A percentile compares a stretch with the other conserved stretches of the same genome.
These are phyloP conservation scores for Cordyceps pruinosa DNA, from an alignment of 2,329 filamentous ascomycete genomes.

Conservation along the genomic window DNA sequence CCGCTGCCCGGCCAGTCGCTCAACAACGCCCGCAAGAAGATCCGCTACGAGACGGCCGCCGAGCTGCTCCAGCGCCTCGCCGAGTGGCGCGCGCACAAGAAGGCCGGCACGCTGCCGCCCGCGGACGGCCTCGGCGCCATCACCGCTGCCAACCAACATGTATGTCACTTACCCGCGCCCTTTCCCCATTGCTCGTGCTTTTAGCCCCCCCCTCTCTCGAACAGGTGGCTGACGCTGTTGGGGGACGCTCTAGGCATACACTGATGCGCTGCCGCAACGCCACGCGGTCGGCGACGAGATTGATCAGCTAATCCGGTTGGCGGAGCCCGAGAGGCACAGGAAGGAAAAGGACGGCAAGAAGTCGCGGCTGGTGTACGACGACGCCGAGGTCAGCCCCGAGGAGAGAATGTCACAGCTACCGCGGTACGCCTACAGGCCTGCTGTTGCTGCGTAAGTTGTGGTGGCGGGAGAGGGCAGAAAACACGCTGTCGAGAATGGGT, in stretches of 20 bases:
- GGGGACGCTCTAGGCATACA: not conserved
- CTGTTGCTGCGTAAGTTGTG: constrained; percentile 17
- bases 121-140: constrained; percentile 19
- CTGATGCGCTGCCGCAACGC: constrained; percentile 29
- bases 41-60: constrained; percentile 66
- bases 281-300: constrained; percentile 48
- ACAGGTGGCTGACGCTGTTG: not conserved
- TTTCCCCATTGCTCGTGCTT: too few species aligned
- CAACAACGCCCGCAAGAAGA: constrained; percentile 63
- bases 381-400: constrained; percentile 74
- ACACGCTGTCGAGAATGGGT: not conserved
- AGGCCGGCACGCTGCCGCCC: constrained; percentile 45
- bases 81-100: constrained; percentile 64
- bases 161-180: not conserved
- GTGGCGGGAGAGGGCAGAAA: not conserved
- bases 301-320: constrained; percentile 58
- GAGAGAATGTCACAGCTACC: constrained; percentile 78
- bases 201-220: not conserved
- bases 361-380: constrained; percentile 70
- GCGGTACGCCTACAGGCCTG: constrained; percentile 57
- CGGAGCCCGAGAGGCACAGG: constrained; percentile 51
- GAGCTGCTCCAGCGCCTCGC: constrained; percentile 76
- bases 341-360: constrained; percentile 64
- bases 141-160: not conserved
- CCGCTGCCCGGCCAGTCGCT: constrained; percentile 59